Percentiles rank a stretch among this genome's conserved stretches.
Evolutionary conservation across 306 rosid species (phyloP).

Genomic region (Acacia acuminata): DNA sequence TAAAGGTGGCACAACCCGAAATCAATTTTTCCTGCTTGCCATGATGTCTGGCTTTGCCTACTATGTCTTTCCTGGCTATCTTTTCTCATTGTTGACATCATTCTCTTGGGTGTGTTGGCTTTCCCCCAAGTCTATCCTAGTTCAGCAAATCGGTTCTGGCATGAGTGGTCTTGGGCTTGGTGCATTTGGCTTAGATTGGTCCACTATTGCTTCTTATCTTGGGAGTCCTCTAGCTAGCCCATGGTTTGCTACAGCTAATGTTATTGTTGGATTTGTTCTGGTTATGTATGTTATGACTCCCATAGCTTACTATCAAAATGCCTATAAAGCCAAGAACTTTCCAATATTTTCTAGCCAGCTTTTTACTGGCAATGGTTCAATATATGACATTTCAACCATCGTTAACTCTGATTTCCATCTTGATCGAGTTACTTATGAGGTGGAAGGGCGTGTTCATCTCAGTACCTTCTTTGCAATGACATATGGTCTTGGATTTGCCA

Average conservation of each 20-base stretch:
- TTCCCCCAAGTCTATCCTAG: slow-evolving; percentile 42
- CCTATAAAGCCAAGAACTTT: slow-evolving; percentile 49
- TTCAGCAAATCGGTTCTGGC: slow-evolving; percentile 66
- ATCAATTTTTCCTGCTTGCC: slow-evolving; percentile 51
- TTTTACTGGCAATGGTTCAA: slow-evolving; percentile 45
- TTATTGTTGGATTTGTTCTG: slow-evolving; percentile 45
- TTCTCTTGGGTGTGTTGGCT: slow-evolving; percentile 65
- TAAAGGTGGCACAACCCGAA: slow-evolving; percentile 43
- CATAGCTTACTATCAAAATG: slow-evolving; percentile 40
- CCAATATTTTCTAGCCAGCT: slow-evolving; percentile 53
- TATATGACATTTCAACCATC: slow-evolving; percentile 41
- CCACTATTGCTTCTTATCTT: slow-evolving; percentile 51
- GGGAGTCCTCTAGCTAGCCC: slow-evolving; percentile 66
- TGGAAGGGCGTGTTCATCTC: slow-evolving; percentile 47
- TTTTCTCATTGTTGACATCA: slow-evolving; percentile 39
- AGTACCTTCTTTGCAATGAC: slow-evolving; percentile 64
- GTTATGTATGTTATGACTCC: slow-evolving; percentile 62
- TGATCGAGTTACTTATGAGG: slow-evolving; percentile 41
- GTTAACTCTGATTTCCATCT: slow-evolving; percentile 50
- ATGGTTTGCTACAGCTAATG: slow-evolving; percentile 60
- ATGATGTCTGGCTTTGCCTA: slow-evolving; percentile 50
- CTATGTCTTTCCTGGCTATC: slow-evolving; percentile 51
- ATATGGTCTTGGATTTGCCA: slow-evolving; percentile 59
- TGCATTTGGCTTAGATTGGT: slow-evolving; percentile 62
- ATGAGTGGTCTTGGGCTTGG: slow-evolving; percentile 58